Percentiles rank a stretch among this genome's conserved stretches.
These are phyloP conservation scores for Vanrija pseudolonga DNA, from an alignment of 1,284 basidiomycete species.

Conservation along the genomic window DNA sequence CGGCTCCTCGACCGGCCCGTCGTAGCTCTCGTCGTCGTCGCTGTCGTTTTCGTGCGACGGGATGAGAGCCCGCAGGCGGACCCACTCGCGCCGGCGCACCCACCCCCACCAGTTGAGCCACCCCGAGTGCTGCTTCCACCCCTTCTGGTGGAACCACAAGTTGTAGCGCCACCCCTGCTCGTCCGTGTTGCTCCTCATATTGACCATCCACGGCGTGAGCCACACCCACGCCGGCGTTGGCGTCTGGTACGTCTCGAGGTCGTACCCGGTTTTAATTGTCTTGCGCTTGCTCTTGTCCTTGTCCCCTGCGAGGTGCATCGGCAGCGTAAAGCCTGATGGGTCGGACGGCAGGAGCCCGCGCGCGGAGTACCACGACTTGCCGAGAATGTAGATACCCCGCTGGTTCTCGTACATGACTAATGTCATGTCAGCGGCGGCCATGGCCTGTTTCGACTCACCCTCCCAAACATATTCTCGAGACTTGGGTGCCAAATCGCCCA, in stretches of 20 bases:
- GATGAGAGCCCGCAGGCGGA: slow-evolving; percentile 28
- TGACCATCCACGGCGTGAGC: slow-evolving; percentile 48
- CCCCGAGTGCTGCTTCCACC: slow-evolving; percentile 39
- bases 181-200: slow-evolving; percentile 48
- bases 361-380: slow-evolving; percentile 45
- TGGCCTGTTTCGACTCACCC: slow-evolving; percentile 53
- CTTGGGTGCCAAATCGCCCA: neutral
- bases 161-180: slow-evolving; percentile 51
- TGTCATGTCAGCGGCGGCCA: neutral
- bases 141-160: slow-evolving; percentile 38
- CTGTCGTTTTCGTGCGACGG: neutral
- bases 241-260: slow-evolving; percentile 41
- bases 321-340: slow-evolving; percentile 44
- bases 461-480: slow-evolving; percentile 61
- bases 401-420: slow-evolving; percentile 50
- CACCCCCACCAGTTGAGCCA: slow-evolving; percentile 45
- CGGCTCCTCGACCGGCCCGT: slow-evolving; percentile 2
- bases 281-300: slow-evolving; percentile 9
- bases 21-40: neutral
- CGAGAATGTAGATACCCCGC: slow-evolving; percentile 43
- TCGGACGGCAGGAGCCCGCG: slow-evolving; percentile 43
- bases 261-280: slow-evolving; percentile 44
- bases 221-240: slow-evolving; percentile 46
- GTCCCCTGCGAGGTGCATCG: slow-evolving; percentile 2
- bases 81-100: slow-evolving; percentile 47